Conservation (phyloP, 495 filamentous ascomycete species). For the Parathielavia appendiculata region DNA sequence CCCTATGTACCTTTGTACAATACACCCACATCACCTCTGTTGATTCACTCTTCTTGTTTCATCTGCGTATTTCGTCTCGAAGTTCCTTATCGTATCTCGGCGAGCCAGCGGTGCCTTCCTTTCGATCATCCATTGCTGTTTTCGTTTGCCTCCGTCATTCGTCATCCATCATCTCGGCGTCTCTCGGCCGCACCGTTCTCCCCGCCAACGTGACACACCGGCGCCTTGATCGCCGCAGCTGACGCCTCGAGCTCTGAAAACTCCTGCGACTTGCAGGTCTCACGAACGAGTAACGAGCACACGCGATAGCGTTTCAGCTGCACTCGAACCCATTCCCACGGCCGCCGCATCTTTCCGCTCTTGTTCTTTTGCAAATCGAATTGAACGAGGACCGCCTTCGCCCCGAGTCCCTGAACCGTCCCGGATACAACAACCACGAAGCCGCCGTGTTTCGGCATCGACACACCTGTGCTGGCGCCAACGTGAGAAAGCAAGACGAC, state of each 20-base stretch:
- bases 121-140: slow-evolving; percentile 1
- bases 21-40: not conserved
- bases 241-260: not conserved
- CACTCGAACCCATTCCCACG: not conserved
- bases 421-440: not conserved
- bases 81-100: slow-evolving; percentile 10
- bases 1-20: not conserved
- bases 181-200: not conserved
- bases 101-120: slow-evolving; percentile 13
- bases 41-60: not conserved
- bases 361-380: not conserved
- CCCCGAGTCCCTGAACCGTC: not conserved
- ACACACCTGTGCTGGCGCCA: not conserved
- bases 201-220: slow-evolving; percentile 12
- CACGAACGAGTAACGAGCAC: slow-evolving; percentile 4
- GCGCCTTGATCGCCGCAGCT: not conserved
- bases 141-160: slow-evolving; percentile 4
- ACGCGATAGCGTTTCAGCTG: not conserved
- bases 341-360: not conserved
- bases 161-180: not conserved
- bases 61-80: not conserved
- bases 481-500: not conserved
- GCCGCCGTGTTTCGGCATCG: not conserved
- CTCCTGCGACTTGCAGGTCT: slow-evolving; percentile 2
- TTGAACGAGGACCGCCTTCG: not conserved